Conservation (phyloP, 2,329 filamentous ascomycete genomes). For the Exophiala mesophila region DNA sequence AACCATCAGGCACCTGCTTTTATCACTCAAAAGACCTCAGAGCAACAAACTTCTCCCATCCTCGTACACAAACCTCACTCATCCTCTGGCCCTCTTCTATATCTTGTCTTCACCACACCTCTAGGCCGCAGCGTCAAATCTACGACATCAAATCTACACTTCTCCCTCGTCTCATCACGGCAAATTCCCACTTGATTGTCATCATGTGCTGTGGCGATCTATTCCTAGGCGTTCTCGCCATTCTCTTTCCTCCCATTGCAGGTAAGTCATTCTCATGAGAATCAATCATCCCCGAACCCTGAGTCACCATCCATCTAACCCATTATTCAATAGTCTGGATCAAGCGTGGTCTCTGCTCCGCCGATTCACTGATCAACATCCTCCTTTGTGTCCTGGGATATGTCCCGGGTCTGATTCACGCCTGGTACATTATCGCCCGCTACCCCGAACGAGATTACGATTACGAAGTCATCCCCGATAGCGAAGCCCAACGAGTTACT, state of each 20-base stretch:
- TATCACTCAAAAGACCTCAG: too few relatives aligned
- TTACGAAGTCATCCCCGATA: conserved; percentile 58
- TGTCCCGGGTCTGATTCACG: conserved; percentile 83
- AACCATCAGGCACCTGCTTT: too few relatives aligned
- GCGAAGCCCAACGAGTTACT: conserved; percentile 57
- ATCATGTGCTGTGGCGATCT: conserved; percentile 32
- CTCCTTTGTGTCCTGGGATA: conserved; percentile 75
- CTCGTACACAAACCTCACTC: too few relatives aligned
- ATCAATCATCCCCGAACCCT: conserved; percentile 6
- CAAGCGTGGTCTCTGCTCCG: conserved; percentile 86
- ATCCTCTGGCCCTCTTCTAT: too few relatives aligned
- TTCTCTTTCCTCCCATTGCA: conserved; percentile 37
- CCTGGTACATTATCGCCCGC: conserved; percentile 96
- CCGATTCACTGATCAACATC: conserved; percentile 91
- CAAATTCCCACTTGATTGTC: too few relatives aligned
- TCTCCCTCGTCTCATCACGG: too few relatives aligned
- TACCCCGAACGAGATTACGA: conserved; percentile 71
- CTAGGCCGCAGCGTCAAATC: too few relatives aligned
- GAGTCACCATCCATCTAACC: too few relatives aligned
- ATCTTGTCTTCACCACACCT: too few relatives aligned
- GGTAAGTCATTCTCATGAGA: conserved; percentile 43
- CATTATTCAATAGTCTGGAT: conserved; percentile 70
- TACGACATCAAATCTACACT: too few relatives aligned
- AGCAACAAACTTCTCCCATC: too few relatives aligned
- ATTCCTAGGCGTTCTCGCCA: conserved; percentile 43